Evolutionary conservation across 805 yeast species (phyloP), one percentile per base, ranked within the genome.

Genomic region (Nakazawaea ishiwadae): DNA sequence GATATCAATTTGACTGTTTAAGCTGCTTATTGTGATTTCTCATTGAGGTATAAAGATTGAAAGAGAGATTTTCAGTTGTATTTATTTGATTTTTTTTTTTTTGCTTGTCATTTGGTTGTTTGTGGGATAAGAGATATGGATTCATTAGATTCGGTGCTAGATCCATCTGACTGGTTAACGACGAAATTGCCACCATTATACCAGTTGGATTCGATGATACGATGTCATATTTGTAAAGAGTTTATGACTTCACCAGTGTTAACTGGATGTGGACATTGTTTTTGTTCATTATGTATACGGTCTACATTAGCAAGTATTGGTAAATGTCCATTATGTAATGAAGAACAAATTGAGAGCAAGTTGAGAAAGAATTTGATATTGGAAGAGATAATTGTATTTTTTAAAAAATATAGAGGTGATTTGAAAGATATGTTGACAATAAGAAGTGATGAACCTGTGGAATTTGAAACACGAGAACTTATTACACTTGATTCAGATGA

Each of bases 201-300:
- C 2, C 79, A 73, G 38, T 61, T 90, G 2, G 96, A 90, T 48
- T 69, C 87, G 2, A 65, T 81, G 19, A 65, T 88, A 38, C 57
- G 96, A 53, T 90, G 98, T 56, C 89, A 84, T 51, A 84, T 90
- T 8, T 90, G 98, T 60, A 86, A 89, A 52, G 96, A 88, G 46
- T 77, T 83, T 48, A 67, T 85, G 41, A 71, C 64, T 24, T 84
- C 90, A 0, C 96, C 98, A 1, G 86, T 87, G 28, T 62, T 84
- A 32, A 85, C 96, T 1, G 73, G 82, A 2, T 90, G 98, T 65
- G 82, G 85, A 28, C 97, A 90, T 58, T 81, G 90, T 1, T 90
- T 88, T 58, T 90, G 98, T 60, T 86, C 96, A 0, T 69, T 80
- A 11, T 90, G 98, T 58, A 84, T 90, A 21, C 68, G 96, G 44